Percentiles rank a stretch among this genome's conserved stretches.
phyloP scores from a whole-genome alignment of 768 basidiomycete species.

The Leccinum imitatum region DNA sequence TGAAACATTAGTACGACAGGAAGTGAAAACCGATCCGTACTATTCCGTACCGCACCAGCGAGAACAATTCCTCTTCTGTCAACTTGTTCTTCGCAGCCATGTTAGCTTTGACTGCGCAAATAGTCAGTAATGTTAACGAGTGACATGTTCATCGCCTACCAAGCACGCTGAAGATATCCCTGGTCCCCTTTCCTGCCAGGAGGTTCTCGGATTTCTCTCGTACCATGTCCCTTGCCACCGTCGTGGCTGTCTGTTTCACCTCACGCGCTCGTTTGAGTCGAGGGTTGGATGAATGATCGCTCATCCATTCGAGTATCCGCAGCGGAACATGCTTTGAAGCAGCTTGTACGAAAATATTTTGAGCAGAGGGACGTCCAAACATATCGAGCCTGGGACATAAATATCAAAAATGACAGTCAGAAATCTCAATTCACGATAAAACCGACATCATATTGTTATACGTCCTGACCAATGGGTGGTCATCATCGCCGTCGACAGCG shows the following conservation, averaged over 20 bases:
- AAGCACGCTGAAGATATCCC: slow-evolving; percentile 35
- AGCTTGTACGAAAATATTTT: slow-evolving; percentile 17
- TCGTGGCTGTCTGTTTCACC: neutral
- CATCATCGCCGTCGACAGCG: slow-evolving; percentile 5
- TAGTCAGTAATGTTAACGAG: neutral
- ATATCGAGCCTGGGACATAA: slow-evolving; percentile 7
- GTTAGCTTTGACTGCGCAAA: slow-evolving; percentile 25
- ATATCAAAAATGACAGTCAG: neutral
- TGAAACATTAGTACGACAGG: neutral
- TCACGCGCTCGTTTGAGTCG: slow-evolving; percentile 21
- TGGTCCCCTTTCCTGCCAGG: slow-evolving; percentile 13
- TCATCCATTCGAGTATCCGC: slow-evolving; percentile 34
- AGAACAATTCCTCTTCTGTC: slow-evolving; percentile 16
- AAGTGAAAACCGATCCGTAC: neutral
- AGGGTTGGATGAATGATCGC: slow-evolving; percentile 24
- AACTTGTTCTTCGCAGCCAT: slow-evolving; percentile 28
- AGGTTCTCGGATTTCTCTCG: slow-evolving; percentile 16
- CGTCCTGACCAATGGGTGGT: slow-evolving; percentile 9
- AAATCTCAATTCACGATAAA: neutral
- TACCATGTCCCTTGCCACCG: slow-evolving; percentile 17
- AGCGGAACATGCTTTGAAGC: slow-evolving; percentile 14
- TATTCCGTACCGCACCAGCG: slow-evolving; percentile 19
- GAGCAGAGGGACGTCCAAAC: slow-evolving; percentile 16
- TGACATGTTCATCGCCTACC: slow-evolving; percentile 27
- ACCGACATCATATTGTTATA: slow-evolving; percentile 18